Percentiles rank a stretch among this genome's conserved stretches.
phyloP scores from a whole-genome alignment of 1,284 basidiomycete species.

The Albatrellus sp. region DNA sequence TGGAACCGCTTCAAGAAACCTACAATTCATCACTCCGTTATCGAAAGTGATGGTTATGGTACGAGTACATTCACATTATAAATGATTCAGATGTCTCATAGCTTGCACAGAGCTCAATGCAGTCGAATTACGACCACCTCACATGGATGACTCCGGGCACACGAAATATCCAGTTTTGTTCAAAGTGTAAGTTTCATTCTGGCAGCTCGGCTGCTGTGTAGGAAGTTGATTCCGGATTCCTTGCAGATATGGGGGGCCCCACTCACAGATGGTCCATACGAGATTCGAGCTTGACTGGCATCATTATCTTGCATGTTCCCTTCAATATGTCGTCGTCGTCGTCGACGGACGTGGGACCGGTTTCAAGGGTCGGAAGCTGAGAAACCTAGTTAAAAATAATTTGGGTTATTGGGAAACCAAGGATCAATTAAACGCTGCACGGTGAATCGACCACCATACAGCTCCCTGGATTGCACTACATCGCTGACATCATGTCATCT shows the following conservation, averaged over 20 bases:
- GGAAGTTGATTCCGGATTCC: background rate
- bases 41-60: slow-evolving; percentile 76
- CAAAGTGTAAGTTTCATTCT: slow-evolving; percentile 45
- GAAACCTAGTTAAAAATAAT: slow-evolving; percentile 77
- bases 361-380: slow-evolving; percentile 69
- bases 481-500: background rate
- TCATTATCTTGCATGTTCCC: slow-evolving; percentile 69
- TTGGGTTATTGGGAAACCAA: slow-evolving; percentile 78
- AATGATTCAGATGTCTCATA: no score
- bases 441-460: slow-evolving; percentile 27
- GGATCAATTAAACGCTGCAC: slow-evolving; percentile 83
- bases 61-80: slow-evolving; percentile 13
- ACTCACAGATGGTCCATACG: slow-evolving; percentile 66
- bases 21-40: slow-evolving; percentile 54
- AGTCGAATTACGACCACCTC: slow-evolving; percentile 81
- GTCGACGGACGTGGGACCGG: slow-evolving; percentile 96
- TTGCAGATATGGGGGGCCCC: slow-evolving; percentile 79
- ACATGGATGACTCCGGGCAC: slow-evolving; percentile 84
- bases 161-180: slow-evolving; percentile 92
- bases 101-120: slow-evolving; percentile 64
- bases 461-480: background rate
- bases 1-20: slow-evolving; percentile 64
- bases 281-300: slow-evolving; percentile 73
- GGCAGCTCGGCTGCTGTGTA: background rate
- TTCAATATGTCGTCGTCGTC: slow-evolving; percentile 78